These are phyloP conservation scores for Cyclaneusma minus DNA, from an alignment of 2,329 filamentous ascomycete species.

Conservation along the genomic window DNA sequence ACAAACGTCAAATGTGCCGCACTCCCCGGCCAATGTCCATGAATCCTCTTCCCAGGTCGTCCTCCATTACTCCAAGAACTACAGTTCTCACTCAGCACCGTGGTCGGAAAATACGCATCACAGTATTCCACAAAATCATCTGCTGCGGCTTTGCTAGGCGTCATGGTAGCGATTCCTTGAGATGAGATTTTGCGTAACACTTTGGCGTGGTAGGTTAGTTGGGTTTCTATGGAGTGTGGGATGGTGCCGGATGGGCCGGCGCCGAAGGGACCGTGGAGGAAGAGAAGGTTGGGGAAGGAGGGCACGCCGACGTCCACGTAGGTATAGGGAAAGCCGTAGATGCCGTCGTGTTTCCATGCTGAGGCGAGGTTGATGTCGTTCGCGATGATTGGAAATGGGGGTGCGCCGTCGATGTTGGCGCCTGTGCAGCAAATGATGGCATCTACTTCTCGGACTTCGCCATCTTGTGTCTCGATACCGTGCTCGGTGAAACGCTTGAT, in stretches of 20 bases:
- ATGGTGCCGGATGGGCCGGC: slow-evolving; percentile 48
- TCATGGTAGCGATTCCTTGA: slow-evolving; percentile 49
- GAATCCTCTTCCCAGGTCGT: slow-evolving; percentile 42
- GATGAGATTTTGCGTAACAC: slow-evolving; percentile 49
- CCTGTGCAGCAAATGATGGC: slow-evolving; percentile 55
- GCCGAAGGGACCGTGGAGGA: slow-evolving; percentile 44
- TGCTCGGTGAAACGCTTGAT: slow-evolving; percentile 43
- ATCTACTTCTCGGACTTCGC: slow-evolving; percentile 39
- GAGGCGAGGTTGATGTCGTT: slow-evolving; percentile 34
- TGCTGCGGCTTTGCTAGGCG: slow-evolving; percentile 38
- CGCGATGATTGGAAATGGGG: slow-evolving; percentile 43
- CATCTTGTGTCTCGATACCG: slow-evolving; percentile 45
- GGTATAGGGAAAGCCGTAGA: slow-evolving; percentile 47
- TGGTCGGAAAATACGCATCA: slow-evolving; percentile 37
- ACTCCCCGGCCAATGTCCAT: slow-evolving; percentile 56
- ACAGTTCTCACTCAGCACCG: slow-evolving; percentile 44
- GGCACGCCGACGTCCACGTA: slow-evolving; percentile 50
- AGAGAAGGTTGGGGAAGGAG: slow-evolving; percentile 52
- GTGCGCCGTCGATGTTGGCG: slow-evolving; percentile 41
- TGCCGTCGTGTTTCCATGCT: slow-evolving; percentile 39
- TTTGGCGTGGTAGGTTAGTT: slow-evolving; percentile 49
- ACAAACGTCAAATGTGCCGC: slow-evolving; percentile 45
- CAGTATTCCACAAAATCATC: slow-evolving; percentile 49
- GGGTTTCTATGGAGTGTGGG: slow-evolving; percentile 50
- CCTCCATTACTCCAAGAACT: slow-evolving; percentile 61